Evolutionary conservation across 1,139 yeast species (phyloP), one percentile per base, ranked within the genome.

Genomic region (Blastobotrys buckinghamii): DNA sequence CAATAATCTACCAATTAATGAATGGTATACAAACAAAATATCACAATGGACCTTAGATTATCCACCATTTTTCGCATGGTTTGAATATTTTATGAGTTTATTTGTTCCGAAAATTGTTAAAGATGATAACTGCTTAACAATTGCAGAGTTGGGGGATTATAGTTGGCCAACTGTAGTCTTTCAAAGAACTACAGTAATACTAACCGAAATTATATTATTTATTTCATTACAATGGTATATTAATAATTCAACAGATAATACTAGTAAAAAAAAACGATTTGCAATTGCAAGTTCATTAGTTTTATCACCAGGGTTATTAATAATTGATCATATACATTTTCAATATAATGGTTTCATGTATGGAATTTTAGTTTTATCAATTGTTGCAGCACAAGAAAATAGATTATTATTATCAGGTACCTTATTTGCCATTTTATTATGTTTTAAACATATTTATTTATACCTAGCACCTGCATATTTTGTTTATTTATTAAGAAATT

Each of bases 31-130:
- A 41, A 96, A 92, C 59, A 69, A 74, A 24, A 89, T 95, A 0
- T 84, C 87, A 37, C 92, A 85, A 63, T 92, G 98, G 97, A 92
- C 98, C 0, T 70, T 94, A 45, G 98, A 92, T 67, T 92, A 92
- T 67, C 98, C 99, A 6, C 99, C 99, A 0, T 87, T 89, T 62
- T 92, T 92, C 66, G 98, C 98, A 0, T 89, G 88, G 65, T 90
- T 92, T 59, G 98, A 92, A 65, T 88, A 90, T 84, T 38, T 74
- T 1, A 64, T 92, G 49, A 76, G 96, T 0, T 81, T 75, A 46
- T 74, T 85, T 50, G 90, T 86, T 1, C 96, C 97, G 0, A 52
- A 60, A 1, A 43, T 66, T 1, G 95, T 86, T 1, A 53, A 53
- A 3, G 64, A 71, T 0, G 97, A 92, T 64, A 96, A 96, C 0